Evolutionary conservation across 768 basidiomycete genomes (phyloP), one percentile per base, ranked within the genome.

Genomic region (Calocybe indica): DNA sequence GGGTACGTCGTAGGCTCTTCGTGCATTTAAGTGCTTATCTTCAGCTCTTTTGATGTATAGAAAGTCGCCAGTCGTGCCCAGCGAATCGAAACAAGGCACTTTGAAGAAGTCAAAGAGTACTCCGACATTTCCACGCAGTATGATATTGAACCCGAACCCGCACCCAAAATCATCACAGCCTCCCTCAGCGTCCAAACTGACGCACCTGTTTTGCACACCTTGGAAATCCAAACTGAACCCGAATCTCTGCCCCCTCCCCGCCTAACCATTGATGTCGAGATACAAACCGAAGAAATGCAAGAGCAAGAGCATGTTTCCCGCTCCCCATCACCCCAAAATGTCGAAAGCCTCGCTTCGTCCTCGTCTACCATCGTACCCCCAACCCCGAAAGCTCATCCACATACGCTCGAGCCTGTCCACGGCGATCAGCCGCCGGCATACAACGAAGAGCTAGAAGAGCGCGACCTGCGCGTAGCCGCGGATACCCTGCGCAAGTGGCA

Each of bases 401-500:
- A 60, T 22, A 47, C 55, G 5, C 62, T 69, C 13, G 69, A 71
- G 37, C 64, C 56, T 42, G 10, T 47, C 48, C 55, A 64, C 8
- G 55, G 52, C 37, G 88, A 89, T 52, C 72, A 82, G 34, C 88
- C 89, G 0, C 89, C 89, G 0, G 79, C 88, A 1, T 90, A 92
- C 59, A 73, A 76, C 50, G 79, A 82, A 56, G 73, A 82, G 38
- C 63, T 76, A 37, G 72, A 71, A 48, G 71, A 74, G 50, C 66
- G 68, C 54, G 74, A 80, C 31, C 69, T 74, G 62, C 72, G 71
- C 47, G 67, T 79, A 29, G 77, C 79, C 3, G 68, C 73, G 13
- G 83, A 81, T 44, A 71, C 76, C 1, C 70, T 91, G 45, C 80
- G 74, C 58, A 80, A 83, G 49, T 88, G 83, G 79, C 89, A 92